Percentiles rank a stretch among this genome's conserved stretches.
These are phyloP conservation scores for Hippophae gyantsensis DNA, from an alignment of 306 rosid genomes.

Conservation along the genomic window DNA sequence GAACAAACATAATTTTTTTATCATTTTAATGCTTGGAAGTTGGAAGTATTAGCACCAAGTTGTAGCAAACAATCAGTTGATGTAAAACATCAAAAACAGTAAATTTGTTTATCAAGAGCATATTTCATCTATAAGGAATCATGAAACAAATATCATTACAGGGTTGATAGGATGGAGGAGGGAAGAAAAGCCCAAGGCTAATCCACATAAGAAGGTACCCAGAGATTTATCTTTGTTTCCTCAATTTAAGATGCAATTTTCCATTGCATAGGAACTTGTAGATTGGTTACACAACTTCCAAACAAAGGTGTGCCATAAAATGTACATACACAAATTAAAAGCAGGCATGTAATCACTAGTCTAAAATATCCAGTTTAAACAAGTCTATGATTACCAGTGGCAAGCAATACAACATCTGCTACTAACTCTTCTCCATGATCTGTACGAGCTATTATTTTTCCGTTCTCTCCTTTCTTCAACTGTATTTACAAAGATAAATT, in stretches of 20 bases:
- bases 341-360: background rate
- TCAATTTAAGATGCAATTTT: too few relatives aligned
- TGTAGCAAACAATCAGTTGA: background rate
- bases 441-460: slow-evolving; percentile 60
- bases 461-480: slow-evolving; percentile 72
- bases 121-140: background rate
- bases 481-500: slow-evolving; percentile 20
- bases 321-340: background rate
- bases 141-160: background rate
- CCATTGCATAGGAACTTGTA: too few relatives aligned
- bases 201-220: background rate
- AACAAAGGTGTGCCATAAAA: too few relatives aligned
- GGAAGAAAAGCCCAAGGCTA: background rate
- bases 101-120: background rate
- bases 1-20: background rate
- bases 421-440: slow-evolving; percentile 92
- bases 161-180: background rate
- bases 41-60: background rate
- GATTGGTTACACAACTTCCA: too few relatives aligned
- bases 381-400: slow-evolving; percentile 58
- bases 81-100: background rate
- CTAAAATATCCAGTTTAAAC: background rate
- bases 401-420: slow-evolving; percentile 82
- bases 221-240: too few relatives aligned
- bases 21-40: background rate